Evolutionary conservation across 768 basidiomycete genomes (phyloP), one percentile per base, ranked within the genome.

Genomic region (Sarcodon sp.): DNA sequence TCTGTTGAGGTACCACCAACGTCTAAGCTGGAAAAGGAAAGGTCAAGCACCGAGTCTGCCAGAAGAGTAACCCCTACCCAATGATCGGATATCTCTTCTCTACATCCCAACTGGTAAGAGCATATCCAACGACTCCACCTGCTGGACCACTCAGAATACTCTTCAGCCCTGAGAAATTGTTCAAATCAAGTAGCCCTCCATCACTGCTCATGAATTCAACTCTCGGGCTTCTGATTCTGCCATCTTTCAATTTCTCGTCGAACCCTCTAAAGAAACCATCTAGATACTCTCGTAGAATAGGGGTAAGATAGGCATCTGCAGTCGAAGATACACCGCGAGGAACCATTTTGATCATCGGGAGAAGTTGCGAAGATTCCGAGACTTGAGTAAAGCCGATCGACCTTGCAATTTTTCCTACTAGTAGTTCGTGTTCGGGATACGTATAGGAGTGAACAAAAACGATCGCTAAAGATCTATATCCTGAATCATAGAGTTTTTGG

Each of bases 171-270:
- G 88, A 90, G 61, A 98, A 97, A 57, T 87, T 86, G 50, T 76
- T 63, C 10, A 85, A 64, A 59, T 89, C 85, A 18, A 90, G 67
- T 8, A 93, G 66, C 6, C 88, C 87, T 5, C 90, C 94, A 57
- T 98, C 93, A 47, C 85, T 88, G 34, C 84, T 85, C 94, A 97
- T 98, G 59, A 97, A 97, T 59, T 93, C 91, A 33, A 96, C 90
- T 2, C 87, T 67, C 1, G 81, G 79, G 49, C 77, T 80, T 36
- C 66, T 65, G 49, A 78, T 48, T 11, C 62, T 63, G 3, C 82
- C 79, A 52, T 79, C 79, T 58, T 69, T 71, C 51, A 90, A 68
- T 56, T 80, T 79, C 37, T 69, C 71, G 51, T 93, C 89, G 55
- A 97, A 96, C 0, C 91, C 91, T 35, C 68, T 64, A 64, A 92